Conservation (phyloP, 768 basidiomycete species). For the Pleurotus ostreatus region DNA sequence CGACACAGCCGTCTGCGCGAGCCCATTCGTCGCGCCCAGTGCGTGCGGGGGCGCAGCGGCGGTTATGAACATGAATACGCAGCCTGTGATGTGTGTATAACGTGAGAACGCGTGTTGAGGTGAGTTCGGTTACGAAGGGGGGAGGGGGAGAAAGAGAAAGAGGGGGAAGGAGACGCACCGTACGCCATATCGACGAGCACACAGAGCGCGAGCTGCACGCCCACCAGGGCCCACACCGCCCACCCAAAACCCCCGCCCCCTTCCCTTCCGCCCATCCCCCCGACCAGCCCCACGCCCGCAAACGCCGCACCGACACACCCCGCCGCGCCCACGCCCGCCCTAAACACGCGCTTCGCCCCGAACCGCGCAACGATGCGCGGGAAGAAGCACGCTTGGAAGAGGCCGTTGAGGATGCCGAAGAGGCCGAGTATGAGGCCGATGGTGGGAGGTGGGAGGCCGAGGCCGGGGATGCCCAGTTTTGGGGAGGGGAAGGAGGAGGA, state of each 20-base stretch:
- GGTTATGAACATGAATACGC: slow-evolving; percentile 50
- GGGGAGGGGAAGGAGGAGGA: too few relatives aligned
- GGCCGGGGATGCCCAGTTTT: slow-evolving; percentile 39
- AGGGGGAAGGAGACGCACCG: slow-evolving; percentile 21
- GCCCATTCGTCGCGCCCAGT: slow-evolving; percentile 56
- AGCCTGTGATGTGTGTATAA: too few relatives aligned
- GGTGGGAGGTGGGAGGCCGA: slow-evolving; percentile 32
- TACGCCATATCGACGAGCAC: slow-evolving; percentile 31
- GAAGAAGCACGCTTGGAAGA: slow-evolving; percentile 30
- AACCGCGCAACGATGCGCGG: too few relatives aligned
- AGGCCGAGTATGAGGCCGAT: slow-evolving; percentile 37
- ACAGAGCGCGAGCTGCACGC: slow-evolving; percentile 16
- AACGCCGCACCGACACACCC: too few relatives aligned
- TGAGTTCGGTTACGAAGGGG: too few relatives aligned
- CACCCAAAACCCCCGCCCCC: too few relatives aligned
- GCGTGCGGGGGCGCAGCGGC: slow-evolving; percentile 50
- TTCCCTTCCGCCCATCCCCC: too few relatives aligned
- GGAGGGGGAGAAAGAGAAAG: neutral
- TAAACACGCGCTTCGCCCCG: too few relatives aligned
- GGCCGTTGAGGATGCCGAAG: slow-evolving; percentile 34
- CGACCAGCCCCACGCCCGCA: too few relatives aligned
- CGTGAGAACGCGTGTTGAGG: too few relatives aligned
- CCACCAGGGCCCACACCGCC: slow-evolving; percentile 28
- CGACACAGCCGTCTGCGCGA: slow-evolving; percentile 48
- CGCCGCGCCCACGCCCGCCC: slow-evolving; percentile 18